Evolutionary conservation across 164 flowering plant species (phyloP), one percentile per base, ranked within the genome.

Genomic region (Macadamia tetraphylla): DNA sequence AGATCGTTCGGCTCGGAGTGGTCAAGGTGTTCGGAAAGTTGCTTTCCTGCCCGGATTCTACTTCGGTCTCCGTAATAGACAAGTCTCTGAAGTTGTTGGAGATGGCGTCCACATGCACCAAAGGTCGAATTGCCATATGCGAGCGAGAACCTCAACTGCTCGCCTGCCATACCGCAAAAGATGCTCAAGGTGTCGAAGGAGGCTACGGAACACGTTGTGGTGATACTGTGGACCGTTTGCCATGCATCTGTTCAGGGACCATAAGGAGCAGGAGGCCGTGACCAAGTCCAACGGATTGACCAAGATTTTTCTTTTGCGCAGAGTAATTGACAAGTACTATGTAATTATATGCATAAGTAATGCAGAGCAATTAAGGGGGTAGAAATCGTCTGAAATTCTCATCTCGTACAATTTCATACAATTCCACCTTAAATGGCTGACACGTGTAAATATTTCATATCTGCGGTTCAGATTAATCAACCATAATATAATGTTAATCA

Each of bases 261-360:
- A 67, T 69, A 78, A 43, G 59, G 94, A 92, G 63, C 80, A 73
- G 69, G 90, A 85, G 70, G 80, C 78, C 62, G 90, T 85, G 77
- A 67, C 74, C 48, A 79, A 67, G 75, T 77, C 79, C 62, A 94
- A 94, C 53, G 96, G 94, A 15, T 12, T 84, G 75, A 81, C 91
- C 18, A 94, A 91, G 83, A 80, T 91, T 1, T 44, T 94, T 86
- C 46, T 94, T 78, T 46, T 94, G 81, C 91, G 85, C 98, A 94
- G 80, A 94, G 91, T 72, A 77, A 84, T 65, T 86, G 89, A 23
- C 23, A 23, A 23, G 23, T 23, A 23, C 23, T 23, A 23, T 23
- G 23, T 23, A 23, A 23, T 23, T 23, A 23, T 23, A 23, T 23
- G 23, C 23, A 23, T 23, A 23, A 23, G 23, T 23, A 23, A 23